These are phyloP conservation scores for Biancaea sappan DNA, from an alignment of 306 rosid species.

Conservation along the genomic window DNA sequence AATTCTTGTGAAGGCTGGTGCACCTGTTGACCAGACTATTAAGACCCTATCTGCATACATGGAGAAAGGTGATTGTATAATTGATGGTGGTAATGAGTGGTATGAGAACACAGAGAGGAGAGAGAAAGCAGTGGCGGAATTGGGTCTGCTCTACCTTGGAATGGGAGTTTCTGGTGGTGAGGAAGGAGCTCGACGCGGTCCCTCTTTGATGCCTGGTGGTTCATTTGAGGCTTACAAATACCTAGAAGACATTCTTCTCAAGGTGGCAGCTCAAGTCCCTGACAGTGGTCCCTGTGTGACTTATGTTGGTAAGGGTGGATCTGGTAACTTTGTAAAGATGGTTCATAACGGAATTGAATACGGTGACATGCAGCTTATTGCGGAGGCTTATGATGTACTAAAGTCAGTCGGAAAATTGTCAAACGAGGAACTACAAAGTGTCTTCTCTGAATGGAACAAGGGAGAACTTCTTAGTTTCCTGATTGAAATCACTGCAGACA, in stretches of 20 bases:
- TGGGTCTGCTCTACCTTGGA: slow-evolving; percentile 89
- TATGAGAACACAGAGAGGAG: slow-evolving; percentile 95
- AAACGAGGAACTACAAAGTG: slow-evolving; percentile 70
- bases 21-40: slow-evolving; percentile 91
- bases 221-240: slow-evolving; percentile 79
- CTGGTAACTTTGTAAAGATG: slow-evolving; percentile 98
- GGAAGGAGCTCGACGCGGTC: slow-evolving; percentile 90
- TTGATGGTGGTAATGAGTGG: slow-evolving; percentile 98
- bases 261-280: slow-evolving; percentile 93
- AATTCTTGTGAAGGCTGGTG: slow-evolving; percentile 95
- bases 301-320: slow-evolving; percentile 83
- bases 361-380: slow-evolving; percentile 96
- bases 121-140: slow-evolving; percentile 65
- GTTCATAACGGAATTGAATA: slow-evolving; percentile 90
- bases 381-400: slow-evolving; percentile 90
- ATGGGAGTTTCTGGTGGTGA: slow-evolving; percentile 99
- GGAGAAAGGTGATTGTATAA: slow-evolving; percentile 91
- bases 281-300: slow-evolving; percentile 95
- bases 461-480: slow-evolving; percentile 92
- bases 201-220: slow-evolving; percentile 98
- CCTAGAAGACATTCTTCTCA: slow-evolving; percentile 91
- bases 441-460: slow-evolving; percentile 84
- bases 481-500: slow-evolving; percentile 89
- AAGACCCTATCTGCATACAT: slow-evolving; percentile 73
- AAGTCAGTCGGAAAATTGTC: slow-evolving; percentile 89